These are phyloP conservation scores for Fusarium proliferatum DNA, from an alignment of 2,329 filamentous ascomycete genomes.

Conservation along the genomic window DNA sequence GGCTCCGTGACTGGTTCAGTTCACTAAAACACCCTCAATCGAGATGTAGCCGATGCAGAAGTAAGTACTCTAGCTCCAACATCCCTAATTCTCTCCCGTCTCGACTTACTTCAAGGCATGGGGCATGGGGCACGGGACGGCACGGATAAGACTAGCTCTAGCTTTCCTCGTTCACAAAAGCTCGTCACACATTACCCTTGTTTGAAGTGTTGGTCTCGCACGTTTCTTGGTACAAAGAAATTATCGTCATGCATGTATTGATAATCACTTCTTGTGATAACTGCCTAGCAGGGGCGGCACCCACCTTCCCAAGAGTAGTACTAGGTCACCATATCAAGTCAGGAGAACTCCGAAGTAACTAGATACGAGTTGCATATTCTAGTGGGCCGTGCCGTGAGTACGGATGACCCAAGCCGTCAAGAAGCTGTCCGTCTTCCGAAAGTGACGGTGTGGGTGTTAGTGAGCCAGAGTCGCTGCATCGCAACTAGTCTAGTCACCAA, in stretches of 20 bases:
- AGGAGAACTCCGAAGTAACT: constrained; percentile 17
- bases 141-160: constrained; percentile 17
- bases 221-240: constrained; percentile 2
- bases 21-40: constrained; percentile 16
- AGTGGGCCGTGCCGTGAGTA: constrained; percentile 20
- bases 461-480: constrained; percentile 31
- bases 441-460: constrained; percentile 37
- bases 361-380: constrained; percentile 1
- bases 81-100: constrained; percentile 8
- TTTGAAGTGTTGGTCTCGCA: constrained; percentile 16
- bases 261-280: constrained; percentile 14
- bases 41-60: constrained; percentile 26
- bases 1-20: constrained; percentile 14
- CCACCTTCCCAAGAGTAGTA: neutral
- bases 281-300: constrained; percentile 13
- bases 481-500: constrained; percentile 37
- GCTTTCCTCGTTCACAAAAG: neutral
- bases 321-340: neutral
- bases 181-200: constrained; percentile 23
- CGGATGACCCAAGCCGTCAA: constrained; percentile 8
- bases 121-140: constrained; percentile 20
- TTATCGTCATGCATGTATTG: constrained; percentile 14
- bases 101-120: constrained; percentile 20
- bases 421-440: constrained; percentile 18
- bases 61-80: constrained; percentile 10